Percentiles rank a stretch among this genome's conserved stretches.
Conservation (phyloP, 495 filamentous ascomycete genomes). For the Hyaloscypha hepaticicola region DNA sequence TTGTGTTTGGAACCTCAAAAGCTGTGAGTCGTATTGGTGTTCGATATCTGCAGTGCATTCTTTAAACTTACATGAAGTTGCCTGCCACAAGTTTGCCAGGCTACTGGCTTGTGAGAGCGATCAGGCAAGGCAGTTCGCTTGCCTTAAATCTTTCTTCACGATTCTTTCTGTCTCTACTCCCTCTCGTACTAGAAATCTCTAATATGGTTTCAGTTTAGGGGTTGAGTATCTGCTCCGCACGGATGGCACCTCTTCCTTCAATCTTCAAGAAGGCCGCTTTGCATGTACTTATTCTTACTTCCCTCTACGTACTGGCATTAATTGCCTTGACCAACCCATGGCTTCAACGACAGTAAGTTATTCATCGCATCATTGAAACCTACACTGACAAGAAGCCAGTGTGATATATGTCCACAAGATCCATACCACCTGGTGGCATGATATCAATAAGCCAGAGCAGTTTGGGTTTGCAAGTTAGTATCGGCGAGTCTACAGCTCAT, state of each 20-base stretch:
- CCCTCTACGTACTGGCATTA: constrained; percentile 41
- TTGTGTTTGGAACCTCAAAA: background rate
- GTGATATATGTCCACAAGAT: constrained; percentile 76
- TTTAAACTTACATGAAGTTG: background rate
- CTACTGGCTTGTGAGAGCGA: background rate
- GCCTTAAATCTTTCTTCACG: background rate
- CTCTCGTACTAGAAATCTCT: background rate
- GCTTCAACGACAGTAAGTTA: constrained; percentile 59
- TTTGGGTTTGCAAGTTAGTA: constrained; percentile 80
- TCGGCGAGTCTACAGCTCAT: background rate
- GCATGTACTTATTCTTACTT: constrained; percentile 38
- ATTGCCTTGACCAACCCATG: constrained; percentile 48
- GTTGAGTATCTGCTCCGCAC: background rate
- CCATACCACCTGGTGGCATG: constrained; percentile 64
- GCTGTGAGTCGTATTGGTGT: background rate
- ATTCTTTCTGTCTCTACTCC: background rate
- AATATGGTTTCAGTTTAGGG: background rate
- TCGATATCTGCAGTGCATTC: background rate
- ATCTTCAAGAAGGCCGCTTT: constrained; percentile 35
- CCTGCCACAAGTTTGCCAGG: background rate
- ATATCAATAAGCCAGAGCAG: constrained; percentile 68
- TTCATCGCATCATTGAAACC: background rate
- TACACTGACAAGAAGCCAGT: constrained; percentile 41
- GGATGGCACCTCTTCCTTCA: constrained; percentile 25
- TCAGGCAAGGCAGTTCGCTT: background rate